Percentiles rank a stretch among this genome's conserved stretches.
These are phyloP conservation scores for Pleurotus sapidus DNA, from an alignment of 768 basidiomycete genomes.

Conservation along the genomic window DNA sequence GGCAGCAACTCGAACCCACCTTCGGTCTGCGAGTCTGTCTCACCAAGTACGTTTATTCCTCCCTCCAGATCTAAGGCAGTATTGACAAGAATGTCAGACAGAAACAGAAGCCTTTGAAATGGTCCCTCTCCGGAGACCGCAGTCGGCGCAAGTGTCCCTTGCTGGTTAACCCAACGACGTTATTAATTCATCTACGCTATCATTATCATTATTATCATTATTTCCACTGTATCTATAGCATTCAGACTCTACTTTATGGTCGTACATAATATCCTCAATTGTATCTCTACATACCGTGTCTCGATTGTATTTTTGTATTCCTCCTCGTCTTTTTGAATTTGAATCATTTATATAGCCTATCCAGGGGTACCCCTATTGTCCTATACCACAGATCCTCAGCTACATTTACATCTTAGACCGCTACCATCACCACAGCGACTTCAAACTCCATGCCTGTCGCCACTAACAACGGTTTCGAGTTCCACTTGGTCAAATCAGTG, in stretches of 20 bases:
- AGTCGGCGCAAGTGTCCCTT: neutral
- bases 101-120: neutral
- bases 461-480: neutral
- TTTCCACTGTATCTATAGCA: conserved; percentile 2
- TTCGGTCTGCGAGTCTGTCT: too few species aligned
- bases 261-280: neutral
- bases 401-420: too few species aligned
- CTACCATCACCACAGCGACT: neutral
- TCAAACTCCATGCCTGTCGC: neutral
- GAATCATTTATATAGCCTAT: neutral
- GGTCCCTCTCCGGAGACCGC: neutral
- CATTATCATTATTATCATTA: neutral
- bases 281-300: neutral
- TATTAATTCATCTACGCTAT: neutral
- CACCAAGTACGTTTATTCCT: too few species aligned
- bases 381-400: too few species aligned
- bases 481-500: neutral
- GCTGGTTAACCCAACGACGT: neutral
- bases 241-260: neutral
- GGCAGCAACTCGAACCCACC: too few species aligned
- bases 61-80: too few species aligned
- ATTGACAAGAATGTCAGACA: too few species aligned
- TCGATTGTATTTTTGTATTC: neutral
- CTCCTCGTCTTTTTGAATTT: neutral
- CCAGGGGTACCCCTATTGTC: neutral